Base-by-base conservation (phyloP, 2,329 filamentous ascomycete genomes). In the Pseudocercospora macadamiae region DNA sequence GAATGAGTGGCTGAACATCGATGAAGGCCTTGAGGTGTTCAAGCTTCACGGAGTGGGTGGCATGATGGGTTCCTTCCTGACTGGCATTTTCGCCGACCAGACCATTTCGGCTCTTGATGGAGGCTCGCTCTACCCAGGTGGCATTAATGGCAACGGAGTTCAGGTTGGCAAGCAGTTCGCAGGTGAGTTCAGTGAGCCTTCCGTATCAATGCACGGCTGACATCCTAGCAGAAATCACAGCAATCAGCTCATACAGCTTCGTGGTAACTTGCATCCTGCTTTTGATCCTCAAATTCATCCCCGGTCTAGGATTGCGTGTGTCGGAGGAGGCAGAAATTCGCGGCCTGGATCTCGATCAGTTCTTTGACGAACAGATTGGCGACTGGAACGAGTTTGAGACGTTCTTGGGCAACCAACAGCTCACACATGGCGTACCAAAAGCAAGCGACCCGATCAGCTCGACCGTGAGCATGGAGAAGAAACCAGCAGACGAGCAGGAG, bases 21-120 rank as follows among this genome's bases (percentile, higher is more conserved):
- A 85, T 63, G 83, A 85, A 61, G 81, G 82, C 9, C 80, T 86
- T 68, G 82, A 85, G 61, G 82, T 86, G 39, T 86, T 86, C 76
- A 84, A 83, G 67, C 77, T 84, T 10, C 83, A 85, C 68, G 82
- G 80, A 14, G 76, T 84, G 21, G 83, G 83, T 37, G 83, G 83
- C 19, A 83, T 84, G 74, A 74, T 81, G 36, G 83, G 83, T 7
- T 80, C 81, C 25, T 83, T 86, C 71, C 68, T 85, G 47, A 86
- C 83, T 2, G 83, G 82, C 5, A 79, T 85, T 64, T 85, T 86
- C 62, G 83, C 82, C 32, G 76, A 76, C 28, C 74, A 79, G 66
- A 71, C 74, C 54, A 75, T 81, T 55, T 77, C 76, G 9, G 71
- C 74, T 14, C 76, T 85, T 37, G 83, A 85, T 55, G 82, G 82